phyloP scores from a whole-genome alignment of 768 basidiomycete species.

The Panellus pusillus region DNA sequence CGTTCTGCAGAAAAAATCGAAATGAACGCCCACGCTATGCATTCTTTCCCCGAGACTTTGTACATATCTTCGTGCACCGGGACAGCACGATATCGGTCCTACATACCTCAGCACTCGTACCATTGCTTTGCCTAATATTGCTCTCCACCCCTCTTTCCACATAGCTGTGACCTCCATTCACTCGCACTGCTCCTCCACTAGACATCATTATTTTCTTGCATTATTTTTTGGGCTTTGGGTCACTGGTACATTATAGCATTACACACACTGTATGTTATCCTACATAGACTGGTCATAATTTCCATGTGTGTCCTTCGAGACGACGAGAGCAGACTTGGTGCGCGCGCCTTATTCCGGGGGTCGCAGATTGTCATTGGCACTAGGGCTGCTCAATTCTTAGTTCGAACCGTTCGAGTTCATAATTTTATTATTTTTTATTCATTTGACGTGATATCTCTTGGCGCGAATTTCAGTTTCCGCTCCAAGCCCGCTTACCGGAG shows the following conservation, averaged over 20 bases:
- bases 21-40: too few species aligned
- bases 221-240: conserved; percentile 5
- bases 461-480: too few species aligned
- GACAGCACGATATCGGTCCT: conserved; percentile 5
- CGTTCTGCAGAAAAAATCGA: too few species aligned
- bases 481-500: too few species aligned
- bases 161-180: neutral
- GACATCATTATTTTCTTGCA: conserved; percentile 17
- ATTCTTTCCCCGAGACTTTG: conserved; percentile 12
- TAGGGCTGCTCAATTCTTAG: too few species aligned
- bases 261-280: too few species aligned
- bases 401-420: too few species aligned
- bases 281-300: neutral
- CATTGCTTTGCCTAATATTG: conserved; percentile 14
- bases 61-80: conserved; percentile 9
- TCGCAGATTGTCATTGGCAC: neutral
- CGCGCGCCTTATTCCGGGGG: neutral
- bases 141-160: neutral
- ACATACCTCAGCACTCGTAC: neutral
- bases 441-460: neutral
- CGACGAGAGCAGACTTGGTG: too few species aligned
- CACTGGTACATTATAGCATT: conserved; percentile 9
- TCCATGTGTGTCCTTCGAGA: too few species aligned
- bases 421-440: too few species aligned
- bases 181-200: too few species aligned